Conservation (phyloP, 2,329 filamentous ascomycete species). For the Alternaria solani region DNA sequence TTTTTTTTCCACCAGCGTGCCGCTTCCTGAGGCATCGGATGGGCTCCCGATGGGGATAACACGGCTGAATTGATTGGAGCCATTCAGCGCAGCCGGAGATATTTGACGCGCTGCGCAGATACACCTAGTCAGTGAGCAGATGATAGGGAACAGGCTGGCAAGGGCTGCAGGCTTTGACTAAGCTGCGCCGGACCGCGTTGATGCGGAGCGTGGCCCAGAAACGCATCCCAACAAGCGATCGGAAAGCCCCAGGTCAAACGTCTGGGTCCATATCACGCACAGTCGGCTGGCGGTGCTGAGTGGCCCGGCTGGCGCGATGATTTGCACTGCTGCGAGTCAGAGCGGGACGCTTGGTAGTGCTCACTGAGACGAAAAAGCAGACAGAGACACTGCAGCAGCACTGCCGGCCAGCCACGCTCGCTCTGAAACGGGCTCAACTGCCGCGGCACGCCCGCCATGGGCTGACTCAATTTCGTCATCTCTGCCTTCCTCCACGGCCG, state of each 20-base stretch:
- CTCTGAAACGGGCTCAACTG: conserved; percentile 44
- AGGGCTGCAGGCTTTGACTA: conserved; percentile 28
- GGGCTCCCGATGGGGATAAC: conserved; percentile 48
- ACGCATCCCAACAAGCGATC: conserved; percentile 39
- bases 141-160: conserved; percentile 38
- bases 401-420: conserved; percentile 35
- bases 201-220: conserved; percentile 13
- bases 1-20: conserved; percentile 34
- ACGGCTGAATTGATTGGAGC: conserved; percentile 45
- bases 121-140: conserved; percentile 25
- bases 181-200: conserved; percentile 28
- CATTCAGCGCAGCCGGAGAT: conserved; percentile 46
- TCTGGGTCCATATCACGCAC: conserved; percentile 27
- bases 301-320: conserved; percentile 47
- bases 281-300: conserved; percentile 26
- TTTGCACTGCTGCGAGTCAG: conserved; percentile 47
- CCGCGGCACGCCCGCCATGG: conserved; percentile 29
- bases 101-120: conserved; percentile 34
- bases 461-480: conserved; percentile 29
- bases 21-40: conserved; percentile 43
- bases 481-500: conserved; percentile 40
- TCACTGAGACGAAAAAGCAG: conserved; percentile 27
- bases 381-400: conserved; percentile 18
- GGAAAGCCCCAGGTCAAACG: conserved; percentile 32
- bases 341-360: conserved; percentile 16